Percentiles rank a stretch among this genome's conserved stretches.
These are phyloP conservation scores for Trifolium dubium DNA, from an alignment of 306 rosid genomes.

Conservation along the genomic window DNA sequence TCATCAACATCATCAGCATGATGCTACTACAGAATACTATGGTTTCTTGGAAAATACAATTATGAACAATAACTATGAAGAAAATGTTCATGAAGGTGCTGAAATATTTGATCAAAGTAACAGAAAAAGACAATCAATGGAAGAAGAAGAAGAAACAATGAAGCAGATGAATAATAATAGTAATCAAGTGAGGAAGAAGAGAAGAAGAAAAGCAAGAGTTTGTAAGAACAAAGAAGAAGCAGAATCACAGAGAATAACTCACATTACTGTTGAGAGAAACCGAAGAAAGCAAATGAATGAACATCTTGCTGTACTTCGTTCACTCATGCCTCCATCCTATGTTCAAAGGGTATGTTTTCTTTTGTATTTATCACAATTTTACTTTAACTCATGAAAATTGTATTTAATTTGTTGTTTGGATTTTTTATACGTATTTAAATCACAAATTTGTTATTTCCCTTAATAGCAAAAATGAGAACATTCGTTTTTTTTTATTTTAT, in stretches of 20 bases:
- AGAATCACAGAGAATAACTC: conserved; percentile 93
- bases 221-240: conserved; percentile 91
- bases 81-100: conserved; percentile 32
- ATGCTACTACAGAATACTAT: neutral
- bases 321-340: conserved; percentile 88
- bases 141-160: conserved; percentile 5
- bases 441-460: neutral
- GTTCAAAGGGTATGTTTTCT: conserved; percentile 77
- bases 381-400: conserved; percentile 17
- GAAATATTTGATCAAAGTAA: conserved; percentile 8
- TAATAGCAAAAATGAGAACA: conserved; percentile 20
- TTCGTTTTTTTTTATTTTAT: neutral
- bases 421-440: neutral
- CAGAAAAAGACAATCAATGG: conserved; percentile 37
- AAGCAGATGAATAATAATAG: neutral
- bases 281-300: conserved; percentile 93
- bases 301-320: conserved; percentile 82
- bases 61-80: conserved; percentile 14
- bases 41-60: conserved; percentile 44
- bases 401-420: neutral
- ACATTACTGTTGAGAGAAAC: conserved; percentile 91
- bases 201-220: conserved; percentile 75
- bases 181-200: conserved; percentile 55
- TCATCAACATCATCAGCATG: neutral
- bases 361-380: conserved; percentile 17